These are phyloP conservation scores for Ceratocystis diversiconidia DNA, from an alignment of 2,329 filamentous ascomycete species.

Conservation along the genomic window DNA sequence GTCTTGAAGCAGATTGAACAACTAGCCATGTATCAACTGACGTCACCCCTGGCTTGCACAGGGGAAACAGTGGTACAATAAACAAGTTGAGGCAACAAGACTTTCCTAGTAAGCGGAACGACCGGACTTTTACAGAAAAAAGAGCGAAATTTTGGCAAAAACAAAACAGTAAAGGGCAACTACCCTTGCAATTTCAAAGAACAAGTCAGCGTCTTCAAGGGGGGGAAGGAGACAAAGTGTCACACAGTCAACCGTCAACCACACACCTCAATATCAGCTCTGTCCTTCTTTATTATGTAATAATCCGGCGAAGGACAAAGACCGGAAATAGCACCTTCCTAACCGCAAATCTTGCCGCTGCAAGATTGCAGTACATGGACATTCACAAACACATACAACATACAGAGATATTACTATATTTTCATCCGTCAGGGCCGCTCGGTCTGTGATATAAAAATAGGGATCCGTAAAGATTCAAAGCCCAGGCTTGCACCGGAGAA, in stretches of 20 bases:
- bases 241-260: neutral
- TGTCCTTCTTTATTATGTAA: neutral
- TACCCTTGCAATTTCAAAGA: slow-evolving; percentile 4
- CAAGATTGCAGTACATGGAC: neutral
- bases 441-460: neutral
- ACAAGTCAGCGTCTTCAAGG: neutral
- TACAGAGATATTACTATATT: too few relatives aligned
- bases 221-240: neutral
- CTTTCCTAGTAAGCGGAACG: neutral
- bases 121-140: slow-evolving; percentile 4
- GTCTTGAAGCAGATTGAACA: neutral
- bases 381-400: neutral
- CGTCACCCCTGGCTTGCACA: slow-evolving; percentile 1
- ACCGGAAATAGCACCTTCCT: too few relatives aligned
- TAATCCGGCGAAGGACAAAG: neutral
- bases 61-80: neutral
- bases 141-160: neutral
- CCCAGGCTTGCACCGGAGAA: neutral
- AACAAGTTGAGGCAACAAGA: neutral
- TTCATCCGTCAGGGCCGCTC: too few relatives aligned
- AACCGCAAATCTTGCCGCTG: too few relatives aligned
- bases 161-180: neutral
- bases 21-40: neutral
- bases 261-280: neutral
- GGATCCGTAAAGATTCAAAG: neutral